Evolutionary conservation across 257 asterid genomes (phyloP).

Genomic region (Solanum paucissectum): DNA sequence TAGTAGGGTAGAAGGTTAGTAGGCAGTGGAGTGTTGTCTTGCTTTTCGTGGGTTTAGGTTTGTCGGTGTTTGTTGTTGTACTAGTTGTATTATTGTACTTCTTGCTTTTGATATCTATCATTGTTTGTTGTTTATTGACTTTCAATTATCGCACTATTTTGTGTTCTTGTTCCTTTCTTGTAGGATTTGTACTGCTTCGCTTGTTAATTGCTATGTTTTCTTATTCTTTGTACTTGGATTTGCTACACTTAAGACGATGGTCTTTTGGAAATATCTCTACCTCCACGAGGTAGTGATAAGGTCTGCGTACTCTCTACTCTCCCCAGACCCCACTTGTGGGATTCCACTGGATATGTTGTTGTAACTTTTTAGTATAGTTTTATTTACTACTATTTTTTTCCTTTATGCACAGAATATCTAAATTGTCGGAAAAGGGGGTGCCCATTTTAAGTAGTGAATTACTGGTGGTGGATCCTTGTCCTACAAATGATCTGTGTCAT

Average conservation of each 20-base stretch:
- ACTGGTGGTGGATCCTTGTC: not conserved
- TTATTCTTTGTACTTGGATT: not conserved
- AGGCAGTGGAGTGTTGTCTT: not conserved
- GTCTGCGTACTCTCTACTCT: not conserved
- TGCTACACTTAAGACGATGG: not conserved
- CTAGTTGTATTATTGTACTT: not conserved
- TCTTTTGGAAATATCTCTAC: not conserved
- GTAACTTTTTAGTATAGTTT: not conserved
- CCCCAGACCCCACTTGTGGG: not conserved
- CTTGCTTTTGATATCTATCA: no score
- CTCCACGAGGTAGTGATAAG: not conserved
- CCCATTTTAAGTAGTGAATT: not conserved
- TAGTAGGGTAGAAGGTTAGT: not conserved
- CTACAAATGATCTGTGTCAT: not conserved
- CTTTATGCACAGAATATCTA: not conserved
- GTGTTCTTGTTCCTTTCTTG: not conserved
- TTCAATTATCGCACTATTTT: not conserved
- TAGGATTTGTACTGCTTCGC: not conserved
- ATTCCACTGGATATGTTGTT: not conserved
- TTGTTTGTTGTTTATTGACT: not conserved
- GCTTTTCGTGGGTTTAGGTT: not conserved
- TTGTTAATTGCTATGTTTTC: not conserved
- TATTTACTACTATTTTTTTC: not conserved
- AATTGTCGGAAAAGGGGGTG: not conserved
- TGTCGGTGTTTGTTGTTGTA: not conserved